These are phyloP conservation scores for Monosporascus sp. DNA, from an alignment of 2,329 filamentous ascomycete species.

Conservation along the genomic window DNA sequence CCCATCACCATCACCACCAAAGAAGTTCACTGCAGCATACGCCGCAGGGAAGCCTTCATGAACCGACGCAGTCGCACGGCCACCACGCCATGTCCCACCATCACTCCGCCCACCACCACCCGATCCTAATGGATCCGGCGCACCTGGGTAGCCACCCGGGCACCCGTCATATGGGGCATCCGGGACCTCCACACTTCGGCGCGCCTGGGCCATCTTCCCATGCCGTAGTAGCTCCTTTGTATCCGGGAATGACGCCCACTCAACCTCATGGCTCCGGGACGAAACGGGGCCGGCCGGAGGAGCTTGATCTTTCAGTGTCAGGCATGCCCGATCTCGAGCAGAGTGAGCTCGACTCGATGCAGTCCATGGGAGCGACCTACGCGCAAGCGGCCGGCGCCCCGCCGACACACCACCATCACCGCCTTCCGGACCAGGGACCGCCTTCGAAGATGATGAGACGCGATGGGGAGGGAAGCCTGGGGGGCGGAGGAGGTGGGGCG, in stretches of 20 bases:
- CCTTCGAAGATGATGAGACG: slow-evolving; percentile 64
- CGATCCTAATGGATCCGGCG: slow-evolving; percentile 52
- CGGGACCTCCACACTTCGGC: slow-evolving; percentile 51
- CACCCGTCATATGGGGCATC: slow-evolving; percentile 43
- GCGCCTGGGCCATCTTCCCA: slow-evolving; percentile 39
- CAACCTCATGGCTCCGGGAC: slow-evolving; percentile 30
- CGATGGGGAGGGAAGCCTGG: slow-evolving; percentile 44
- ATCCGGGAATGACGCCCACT: slow-evolving; percentile 43
- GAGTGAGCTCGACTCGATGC: slow-evolving; percentile 50
- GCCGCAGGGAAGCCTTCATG: slow-evolving; percentile 42
- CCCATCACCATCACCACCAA: slow-evolving; percentile 40
- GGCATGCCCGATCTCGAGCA: slow-evolving; percentile 50
- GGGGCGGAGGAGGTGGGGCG: slow-evolving; percentile 49
- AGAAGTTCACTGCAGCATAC: slow-evolving; percentile 46
- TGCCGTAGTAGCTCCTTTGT: slow-evolving; percentile 44
- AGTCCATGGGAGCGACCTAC: slow-evolving; percentile 49
- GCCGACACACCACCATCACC: slow-evolving; percentile 74
- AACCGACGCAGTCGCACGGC: slow-evolving; percentile 33
- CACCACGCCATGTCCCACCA: slow-evolving; percentile 38
- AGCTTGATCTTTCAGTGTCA: slow-evolving; percentile 51
- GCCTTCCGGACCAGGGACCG: slow-evolving; percentile 68
- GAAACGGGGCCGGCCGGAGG: slow-evolving; percentile 54
- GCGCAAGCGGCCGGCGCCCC: slow-evolving; percentile 41
- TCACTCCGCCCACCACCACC: slow-evolving; percentile 47
- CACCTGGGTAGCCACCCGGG: slow-evolving; percentile 48